Base-by-base conservation (phyloP, 805 yeast species). In the Ogataea haglerorum region DNA sequence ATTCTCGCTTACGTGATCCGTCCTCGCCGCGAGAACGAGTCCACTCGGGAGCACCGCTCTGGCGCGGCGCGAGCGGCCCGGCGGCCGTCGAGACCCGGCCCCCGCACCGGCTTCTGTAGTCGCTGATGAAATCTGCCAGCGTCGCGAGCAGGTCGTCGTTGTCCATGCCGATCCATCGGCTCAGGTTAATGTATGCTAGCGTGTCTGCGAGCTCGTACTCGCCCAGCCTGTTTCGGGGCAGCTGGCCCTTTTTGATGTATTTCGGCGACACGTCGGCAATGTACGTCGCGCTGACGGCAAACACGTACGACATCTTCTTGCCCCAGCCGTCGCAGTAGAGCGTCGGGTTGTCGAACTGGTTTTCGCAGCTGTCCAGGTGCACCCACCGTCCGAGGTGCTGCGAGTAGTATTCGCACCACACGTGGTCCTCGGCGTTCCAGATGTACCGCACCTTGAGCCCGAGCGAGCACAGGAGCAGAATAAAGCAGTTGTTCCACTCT, bases 341-440 rank as follows among this genome's bases (percentile, higher is more conserved):
- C 16, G 68, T 58, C 0, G 97, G 97, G 45, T 86, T 77, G 60
- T 91, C 95, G 63, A 72, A 88, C 0, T 90, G 80, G 34, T 78
- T 82, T 52, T 90, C 98, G 59, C 98, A 91, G 7, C 87, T 76
- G 54, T 90, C 98, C 13, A 85, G 66, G 60, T 91, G 98, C 14
- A 90, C 70, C 97, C 98, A 91, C 40, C 88, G 63, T 31, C 72
- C 61, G 48, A 76, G 67, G 15, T 64, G 54, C 0, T 53, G 59
- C 1, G 95, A 85, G 58, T 78, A 90, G 52, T 84, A 82, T 56
- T 91, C 98, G 53, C 95, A 84, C 98, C 98, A 91, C 1, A 87
- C 97, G 59, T 91, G 98, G 58, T 91, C 98, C 58, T 91, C 98
- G 6, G 75, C 67, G 59, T 88, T 89, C 95, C 95, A 86, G 2